Evolutionary conservation across 169 alveolate species (phyloP), one percentile per base, ranked within the genome.

Genomic region (Cardiosporidium cionae): DNA sequence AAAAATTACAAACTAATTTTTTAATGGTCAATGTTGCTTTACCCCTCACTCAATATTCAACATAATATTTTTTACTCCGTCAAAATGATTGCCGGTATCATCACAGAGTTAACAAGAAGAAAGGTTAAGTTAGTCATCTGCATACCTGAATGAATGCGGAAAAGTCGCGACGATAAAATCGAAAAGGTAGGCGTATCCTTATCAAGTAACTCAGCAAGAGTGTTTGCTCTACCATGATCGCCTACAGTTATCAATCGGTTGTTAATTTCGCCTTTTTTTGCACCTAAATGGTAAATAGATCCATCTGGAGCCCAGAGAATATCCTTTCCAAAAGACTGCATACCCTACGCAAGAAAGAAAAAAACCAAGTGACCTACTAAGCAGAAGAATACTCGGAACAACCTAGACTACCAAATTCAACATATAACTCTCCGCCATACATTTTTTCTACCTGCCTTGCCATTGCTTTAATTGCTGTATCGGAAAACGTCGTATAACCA

Each of bases 171-270:
- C 5, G 82, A 25, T 9, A 29, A 32, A 16, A 32, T 25, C 37
- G 65, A 58, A 36, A n/a, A 44, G 58, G 58, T 44, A n/a, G 58
- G 58, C n/a, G 58, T 44, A n/a, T n/a, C n/a, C 16, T 72, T 70
- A 22, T 72, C 58, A 0, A 78, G 65, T 29, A 71, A 72, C 3
- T 33, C 33, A 0, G 79, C 74, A 0, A 78, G 35, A 9, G 62
- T 2, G n/a, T 32, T 28, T 0, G 84, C 84, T 7, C 84, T 32
- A 29, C 72, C 31, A 23, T 74, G 16, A 64, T 54, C 35, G 0
- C 84, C 84, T 16, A 78, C 84, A 0, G 76, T 71, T 62, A 78
- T 23, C 23, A 78, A 68, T 32, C 74, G 69, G n/a, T 65, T 70
- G 4, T 58, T 28, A 32, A 78, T 3, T 32, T 78, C 81, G 0